Evolutionary conservation across 2,329 filamentous ascomycete species (phyloP), one percentile per base, ranked within the genome.

Genomic region (Ceratocystis papillata): DNA sequence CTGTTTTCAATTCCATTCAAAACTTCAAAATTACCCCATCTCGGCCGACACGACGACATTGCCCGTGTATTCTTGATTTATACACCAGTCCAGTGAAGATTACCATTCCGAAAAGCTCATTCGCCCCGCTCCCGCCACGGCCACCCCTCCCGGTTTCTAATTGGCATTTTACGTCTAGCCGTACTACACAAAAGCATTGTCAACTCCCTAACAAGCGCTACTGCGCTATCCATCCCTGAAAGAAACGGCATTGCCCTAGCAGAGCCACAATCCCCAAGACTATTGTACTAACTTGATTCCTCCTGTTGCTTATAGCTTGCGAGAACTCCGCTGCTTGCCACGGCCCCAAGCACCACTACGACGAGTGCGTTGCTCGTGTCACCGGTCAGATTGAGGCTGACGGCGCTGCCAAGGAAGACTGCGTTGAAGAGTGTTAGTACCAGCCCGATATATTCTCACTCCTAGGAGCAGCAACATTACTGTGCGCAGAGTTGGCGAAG

Each of bases 341-440:
- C 69, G 87, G 88, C 68, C 84, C 85, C 75, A 99, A 97, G 86
- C 93, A 97, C 83, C 94, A 99, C 84, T 97, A 88, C 77, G 93
- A 97, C 71, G 90, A 96, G 80, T 99, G 94, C 77, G 91, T 93
- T 72, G 92, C 96, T 84, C 91, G 94, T 73, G 94, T 99, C 72
- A 90, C 86, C 69, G 74, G 74, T 68, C 76, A 78, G 71, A 73
- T 81, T 72, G 85, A 90, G 74, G 84, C 87, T 72, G 83, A 87
- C 70, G 85, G 87, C 72, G 87, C 81, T 66, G 80, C 87, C 73
- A 86, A 89, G 74, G 94, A 99, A 84, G 92, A 97, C 81, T 99
- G 94, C 74, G 90, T 97, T 71, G 94, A 99, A 83, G 94, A 99
- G 83, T 99, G 94, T 97, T 88, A 79, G 92, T 85, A 55, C 20